Evolutionary conservation across 2,329 filamentous ascomycete genomes (phyloP), one percentile per base, ranked within the genome.

Genomic region (Aspergillus oerlinghausenensis): DNA sequence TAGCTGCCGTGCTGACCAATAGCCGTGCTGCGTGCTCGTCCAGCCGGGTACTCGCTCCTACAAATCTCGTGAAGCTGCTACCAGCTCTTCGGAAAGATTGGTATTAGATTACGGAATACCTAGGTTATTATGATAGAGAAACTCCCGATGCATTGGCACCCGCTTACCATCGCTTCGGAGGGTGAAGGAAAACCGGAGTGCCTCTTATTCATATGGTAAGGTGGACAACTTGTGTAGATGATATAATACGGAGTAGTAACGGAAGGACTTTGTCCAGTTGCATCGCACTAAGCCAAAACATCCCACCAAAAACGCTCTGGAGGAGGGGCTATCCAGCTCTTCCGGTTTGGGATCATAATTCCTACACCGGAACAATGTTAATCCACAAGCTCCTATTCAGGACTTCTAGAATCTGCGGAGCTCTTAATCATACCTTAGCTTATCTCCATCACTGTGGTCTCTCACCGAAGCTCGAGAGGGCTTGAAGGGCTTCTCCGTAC

Each of bases 1-100:
- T 60, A 69, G 61, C 65, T 69, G 56, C 63, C 66, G 59, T 55
- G 45, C 55, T 58, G 49, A 51, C 71, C 70, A 73, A 73, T 73
- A 51, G 64, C 61, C 59, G 50, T 42, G 7, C 52, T 9, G 3
- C 21, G 48, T 60, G 56, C 49, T 52, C 49, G 59, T 45, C 55
- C 54, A 42, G 28, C 60, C 64, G 65, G 65, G 65, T 66, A 58
- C 57, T 59, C 57, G 50, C 49, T 55, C 57, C 56, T 55, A 58
- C 60, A 63, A 62, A 64, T 63, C 68, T 69, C 62, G 54, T 64
- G 65, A 70, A 70, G 65, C 38, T 65, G 68, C 66, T 69, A 57
- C 67, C 68, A 64, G 60, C 11, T 25, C 42, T 40, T 60, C 52
- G 58, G 55, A 50, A 45, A 49, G 50, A 25, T 10, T 48, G 45